Base-by-base conservation (phyloP, 2,329 filamentous ascomycete species). In the Juglanconis sp. region DNA sequence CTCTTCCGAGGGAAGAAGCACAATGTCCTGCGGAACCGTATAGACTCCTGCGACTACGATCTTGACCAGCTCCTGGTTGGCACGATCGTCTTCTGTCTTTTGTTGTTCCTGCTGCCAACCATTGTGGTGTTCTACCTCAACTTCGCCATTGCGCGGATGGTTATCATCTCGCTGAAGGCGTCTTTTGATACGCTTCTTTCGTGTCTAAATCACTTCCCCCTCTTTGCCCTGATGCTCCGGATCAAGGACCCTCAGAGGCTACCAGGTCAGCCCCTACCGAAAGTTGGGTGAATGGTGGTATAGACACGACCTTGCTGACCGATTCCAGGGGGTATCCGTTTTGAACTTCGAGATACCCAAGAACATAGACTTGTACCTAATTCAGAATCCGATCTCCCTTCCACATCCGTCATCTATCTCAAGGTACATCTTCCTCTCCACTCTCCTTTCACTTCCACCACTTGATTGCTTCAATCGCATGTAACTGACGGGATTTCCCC, bases 1-100 rank as follows among this genome's bases (percentile, higher is more conserved):
- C 87, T 99, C 9, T 99, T 99, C 72, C 91, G 94, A 36, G 96
- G 95, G 61, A 98, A 97, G 79, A 99, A 99, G 74, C 90, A 96
- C 71, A 99, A 99, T 67, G 89, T 99, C 15, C 84, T 99, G 30
- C 90, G 96, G 63, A 96, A 97, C 71, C 92, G 95, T 76, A 98
- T 99, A 69, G 95, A 99, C 73, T 96, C 93, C 51, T 99, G 95
- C 80, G 95, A 98, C 76, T 99, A 99, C 76, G 95, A 98, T 72
- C 84, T 99, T 31, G 95, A 99, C 72, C 96, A 99, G 76, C 85
- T 99, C 4, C 87, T 99, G 6, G 87, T 99, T 7, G 95, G 95
- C 63, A 99, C 95, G 1, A 98, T 99, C 62, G 80, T 99, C 24
- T 99, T 99, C 71, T 98, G 95, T 0, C 80, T 99, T 7, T 83